Conservation (phyloP, 768 basidiomycete genomes). For the Kwoniella pini region DNA sequence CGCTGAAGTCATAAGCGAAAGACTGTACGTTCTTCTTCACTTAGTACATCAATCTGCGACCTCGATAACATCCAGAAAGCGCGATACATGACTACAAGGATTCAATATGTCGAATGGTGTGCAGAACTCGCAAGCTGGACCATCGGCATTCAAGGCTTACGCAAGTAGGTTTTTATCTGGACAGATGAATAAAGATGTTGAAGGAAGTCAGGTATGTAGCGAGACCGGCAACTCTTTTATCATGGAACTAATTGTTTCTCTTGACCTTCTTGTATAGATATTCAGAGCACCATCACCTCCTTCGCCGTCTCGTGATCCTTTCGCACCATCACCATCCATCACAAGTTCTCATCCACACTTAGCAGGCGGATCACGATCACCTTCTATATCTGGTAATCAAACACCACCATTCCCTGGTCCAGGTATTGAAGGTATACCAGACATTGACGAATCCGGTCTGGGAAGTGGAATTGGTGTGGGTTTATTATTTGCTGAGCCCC, state of each 20-base stretch:
- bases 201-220: constrained; percentile 47
- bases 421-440: constrained; percentile 40
- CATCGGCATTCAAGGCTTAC: constrained; percentile 44
- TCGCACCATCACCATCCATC: constrained; percentile 38
- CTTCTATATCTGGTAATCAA: constrained; percentile 30
- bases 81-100: background rate
- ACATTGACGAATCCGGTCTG: constrained; percentile 27
- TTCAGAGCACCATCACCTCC: constrained; percentile 39
- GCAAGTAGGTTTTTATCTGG: constrained; percentile 42
- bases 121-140: constrained; percentile 25
- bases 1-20: background rate
- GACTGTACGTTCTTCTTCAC: background rate
- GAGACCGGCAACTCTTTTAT: background rate
- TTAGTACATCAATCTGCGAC: background rate
- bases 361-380: constrained; percentile 35
- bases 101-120: constrained; percentile 4
- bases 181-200: constrained; percentile 19
- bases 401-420: constrained; percentile 46
- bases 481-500: constrained; percentile 26
- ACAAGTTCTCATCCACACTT: constrained; percentile 40
- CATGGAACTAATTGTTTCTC: background rate
- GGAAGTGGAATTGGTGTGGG: constrained; percentile 32
- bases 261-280: constrained; percentile 18
- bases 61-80: background rate
- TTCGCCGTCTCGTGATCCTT: constrained; percentile 44